Evolutionary conservation across 176 grass and related monocot genomes (phyloP), one percentile per base, ranked within the genome.

Genomic region (Echinochloa phyllopogon): DNA sequence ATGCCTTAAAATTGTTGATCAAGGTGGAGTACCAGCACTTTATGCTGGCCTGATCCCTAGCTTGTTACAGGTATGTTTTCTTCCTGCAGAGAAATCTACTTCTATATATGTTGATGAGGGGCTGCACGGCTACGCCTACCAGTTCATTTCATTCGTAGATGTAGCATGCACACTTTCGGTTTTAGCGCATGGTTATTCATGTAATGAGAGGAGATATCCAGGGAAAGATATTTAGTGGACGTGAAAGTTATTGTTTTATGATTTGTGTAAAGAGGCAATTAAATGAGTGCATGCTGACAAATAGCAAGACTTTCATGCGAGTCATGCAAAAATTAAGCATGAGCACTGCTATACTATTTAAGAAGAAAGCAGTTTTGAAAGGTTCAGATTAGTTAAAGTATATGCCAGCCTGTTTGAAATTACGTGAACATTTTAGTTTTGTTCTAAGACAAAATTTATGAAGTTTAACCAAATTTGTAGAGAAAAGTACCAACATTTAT

Each of bases 11-110:
- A 94, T 99, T 82, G 88, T 99, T 25, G 97, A 99, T 86, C 90
- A 94, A 82, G 97, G 97, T 66, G 94, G 97, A 57, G 76, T 99
- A 25, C 94, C 97, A 9, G 97, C 94, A 73, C 97, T 99, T 7
- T 99, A 99, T 47, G 92, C 82, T 44, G 97, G 97, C n/a, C 59
- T 99, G 90, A 94, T 99, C 71, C 97, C 97, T 52, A 99, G 97
- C 82, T 88, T 99, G 84, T 73, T 99, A 86, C 97, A 99, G 93
- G 97, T 99, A 91, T 58, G 65, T 74, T 63, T 69, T 70, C 25
- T 61, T 62, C 29, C 38, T 69, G 59, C 64, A 79, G 67, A 78
- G 23, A 75, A 75, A 61, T 69, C 13, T 25, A 57, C 42, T 78
- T 82, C 27, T 40, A 83, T 10, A 40, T 60, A 80, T 51, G 3